A percentile compares a stretch with the other conserved stretches of the same genome.
Evolutionary conservation across 1,284 basidiomycete genomes (phyloP).

Genomic region (Vanrija sp.): DNA sequence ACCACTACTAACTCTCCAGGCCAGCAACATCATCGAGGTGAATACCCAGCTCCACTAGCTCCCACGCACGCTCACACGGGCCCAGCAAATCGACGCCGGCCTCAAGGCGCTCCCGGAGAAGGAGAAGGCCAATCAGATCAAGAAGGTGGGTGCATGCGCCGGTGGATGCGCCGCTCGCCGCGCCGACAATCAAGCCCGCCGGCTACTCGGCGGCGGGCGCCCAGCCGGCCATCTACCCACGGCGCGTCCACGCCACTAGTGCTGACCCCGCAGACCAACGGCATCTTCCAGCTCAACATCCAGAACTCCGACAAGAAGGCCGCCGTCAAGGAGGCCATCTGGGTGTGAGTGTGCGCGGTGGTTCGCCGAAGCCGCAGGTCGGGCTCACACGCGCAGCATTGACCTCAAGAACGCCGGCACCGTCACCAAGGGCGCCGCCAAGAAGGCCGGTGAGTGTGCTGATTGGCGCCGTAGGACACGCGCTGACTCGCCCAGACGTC

Average conservation of each 20-base stretch:
- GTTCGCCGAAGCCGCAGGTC: slow-evolving; percentile 5
- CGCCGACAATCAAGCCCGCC: too few relatives aligned
- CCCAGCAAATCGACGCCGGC: slow-evolving; percentile 56
- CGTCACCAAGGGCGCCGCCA: slow-evolving; percentile 70
- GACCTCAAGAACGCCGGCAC: slow-evolving; percentile 87
- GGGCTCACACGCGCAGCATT: slow-evolving; percentile 58
- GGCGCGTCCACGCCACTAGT: background rate
- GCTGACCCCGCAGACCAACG: slow-evolving; percentile 64
- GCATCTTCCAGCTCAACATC: slow-evolving; percentile 83
- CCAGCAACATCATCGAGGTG: slow-evolving; percentile 63
- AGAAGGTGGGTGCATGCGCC: slow-evolving; percentile 60
- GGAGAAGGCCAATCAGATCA: slow-evolving; percentile 75
- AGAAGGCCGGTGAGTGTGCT: slow-evolving; percentile 49
- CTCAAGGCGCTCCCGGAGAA: slow-evolving; percentile 64
- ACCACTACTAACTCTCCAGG: slow-evolving; percentile 48
- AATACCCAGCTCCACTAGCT: background rate
- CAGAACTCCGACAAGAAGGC: slow-evolving; percentile 73
- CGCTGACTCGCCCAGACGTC: slow-evolving; percentile 41
- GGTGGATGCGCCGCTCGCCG: too few relatives aligned
- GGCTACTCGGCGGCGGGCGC: too few relatives aligned
- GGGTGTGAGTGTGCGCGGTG: slow-evolving; percentile 51
- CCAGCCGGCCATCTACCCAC: background rate
- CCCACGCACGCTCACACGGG: background rate
- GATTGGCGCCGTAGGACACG: background rate
- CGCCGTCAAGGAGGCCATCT: slow-evolving; percentile 67